phyloP scores from a whole-genome alignment of 2,329 filamentous ascomycete species.

The Cytospora schulzeri region DNA sequence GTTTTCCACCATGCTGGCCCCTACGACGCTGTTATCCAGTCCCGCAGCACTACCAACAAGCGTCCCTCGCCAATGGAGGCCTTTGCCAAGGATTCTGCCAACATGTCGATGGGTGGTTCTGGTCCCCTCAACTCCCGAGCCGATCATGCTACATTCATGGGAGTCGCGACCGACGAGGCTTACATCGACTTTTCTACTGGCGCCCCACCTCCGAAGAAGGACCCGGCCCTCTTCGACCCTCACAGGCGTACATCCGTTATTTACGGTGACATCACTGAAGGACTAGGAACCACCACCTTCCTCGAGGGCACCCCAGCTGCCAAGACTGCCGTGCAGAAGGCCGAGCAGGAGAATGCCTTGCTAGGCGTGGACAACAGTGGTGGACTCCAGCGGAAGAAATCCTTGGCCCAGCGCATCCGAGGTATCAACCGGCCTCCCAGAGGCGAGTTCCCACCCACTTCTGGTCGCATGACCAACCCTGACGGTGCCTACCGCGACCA shows the following conservation, averaged over 20 bases:
- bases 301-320: conserved; percentile 91
- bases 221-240: conserved; percentile 67
- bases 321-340: conserved; percentile 73
- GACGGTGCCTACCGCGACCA: conserved; percentile 49
- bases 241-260: conserved; percentile 68
- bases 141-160: conserved; percentile 87
- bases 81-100: conserved; percentile 88
- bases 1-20: conserved; percentile 98
- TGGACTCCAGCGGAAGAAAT: conserved; percentile 87
- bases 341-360: conserved; percentile 69
- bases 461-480: conserved; percentile 60
- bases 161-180: conserved; percentile 76
- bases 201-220: conserved; percentile 39
- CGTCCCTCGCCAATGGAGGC: conserved; percentile 92
- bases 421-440: conserved; percentile 75
- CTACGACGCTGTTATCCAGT: conserved; percentile 93
- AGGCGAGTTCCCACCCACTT: conserved; percentile 54
- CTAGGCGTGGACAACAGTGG: conserved; percentile 51
- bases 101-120: conserved; percentile 86
- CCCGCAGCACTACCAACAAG: conserved; percentile 84
- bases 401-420: conserved; percentile 86
- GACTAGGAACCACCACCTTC: conserved; percentile 92
- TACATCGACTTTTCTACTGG: conserved; percentile 73
- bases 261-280: conserved; percentile 80
- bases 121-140: conserved; percentile 81